Evolutionary conservation across 108 stramenopile species (phyloP).

Genomic region (Fragilaria radians): DNA sequence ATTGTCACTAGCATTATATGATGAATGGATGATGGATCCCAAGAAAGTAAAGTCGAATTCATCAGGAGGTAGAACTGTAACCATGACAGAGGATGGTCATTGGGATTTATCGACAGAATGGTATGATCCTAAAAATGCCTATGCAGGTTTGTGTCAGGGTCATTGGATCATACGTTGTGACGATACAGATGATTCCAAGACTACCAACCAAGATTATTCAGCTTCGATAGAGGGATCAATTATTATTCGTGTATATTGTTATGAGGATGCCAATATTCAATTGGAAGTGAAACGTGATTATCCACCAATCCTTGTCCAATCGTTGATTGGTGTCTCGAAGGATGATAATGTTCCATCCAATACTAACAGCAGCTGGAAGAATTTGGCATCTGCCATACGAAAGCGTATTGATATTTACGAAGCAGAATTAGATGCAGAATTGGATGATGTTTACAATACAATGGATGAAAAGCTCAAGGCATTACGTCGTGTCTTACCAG

Average conservation of each 20-base stretch:
- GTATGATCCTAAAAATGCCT: conserved; percentile 38
- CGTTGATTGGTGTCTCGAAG: conserved; percentile 24
- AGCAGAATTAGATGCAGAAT: conserved; percentile 29
- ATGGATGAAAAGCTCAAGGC: conserved; percentile 39
- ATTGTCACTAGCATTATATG: neutral
- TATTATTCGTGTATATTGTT: conserved; percentile 30
- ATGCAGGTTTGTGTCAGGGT: conserved; percentile 44
- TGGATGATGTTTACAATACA: conserved; percentile 42
- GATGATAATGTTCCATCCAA: conserved; percentile 23
- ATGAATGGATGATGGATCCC: neutral
- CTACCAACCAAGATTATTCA: too few relatives aligned
- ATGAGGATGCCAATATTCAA: conserved; percentile 60
- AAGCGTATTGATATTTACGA: conserved; percentile 43
- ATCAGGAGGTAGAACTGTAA: neutral
- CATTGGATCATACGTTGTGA: conserved; percentile 30
- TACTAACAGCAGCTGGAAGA: too few relatives aligned
- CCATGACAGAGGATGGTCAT: conserved; percentile 4
- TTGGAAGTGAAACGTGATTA: conserved; percentile 23
- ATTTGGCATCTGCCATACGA: conserved; percentile 33
- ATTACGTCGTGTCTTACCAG: conserved; percentile 73
- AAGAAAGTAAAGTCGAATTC: neutral
- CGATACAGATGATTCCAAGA: neutral
- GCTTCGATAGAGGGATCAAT: conserved; percentile 4
- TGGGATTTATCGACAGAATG: conserved; percentile 31
- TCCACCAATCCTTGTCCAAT: conserved; percentile 15